Conservation (phyloP, 768 basidiomycete species). For the Leucosporidium yakuticum region DNA sequence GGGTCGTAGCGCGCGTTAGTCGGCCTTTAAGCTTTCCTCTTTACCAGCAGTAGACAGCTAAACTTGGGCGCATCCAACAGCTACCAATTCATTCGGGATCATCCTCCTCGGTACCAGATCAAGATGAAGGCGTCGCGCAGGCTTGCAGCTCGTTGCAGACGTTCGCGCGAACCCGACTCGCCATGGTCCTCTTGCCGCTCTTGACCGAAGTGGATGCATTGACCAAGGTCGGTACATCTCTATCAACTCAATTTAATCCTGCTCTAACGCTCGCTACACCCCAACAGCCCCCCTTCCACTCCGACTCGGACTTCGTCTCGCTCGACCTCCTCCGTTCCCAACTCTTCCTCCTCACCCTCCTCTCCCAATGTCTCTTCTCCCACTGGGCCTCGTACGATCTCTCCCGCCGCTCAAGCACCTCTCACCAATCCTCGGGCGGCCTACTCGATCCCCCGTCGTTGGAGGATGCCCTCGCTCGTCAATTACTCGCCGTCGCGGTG, state of each 20-base stretch:
- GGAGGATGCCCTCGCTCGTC: conserved; percentile 73
- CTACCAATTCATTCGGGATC: background rate
- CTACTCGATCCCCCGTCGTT: conserved; percentile 65
- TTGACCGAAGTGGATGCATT: background rate
- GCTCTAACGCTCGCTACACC: background rate
- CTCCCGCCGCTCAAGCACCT: background rate
- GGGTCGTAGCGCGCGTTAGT: background rate
- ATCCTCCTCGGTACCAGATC: background rate
- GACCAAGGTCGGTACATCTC: background rate
- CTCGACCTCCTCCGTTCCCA: conserved; percentile 8
- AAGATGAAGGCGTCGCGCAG: background rate
- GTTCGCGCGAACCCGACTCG: background rate
- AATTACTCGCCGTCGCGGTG: conserved; percentile 74
- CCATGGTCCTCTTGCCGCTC: background rate
- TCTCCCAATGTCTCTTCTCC: background rate
- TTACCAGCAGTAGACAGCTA: background rate
- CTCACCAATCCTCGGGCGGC: background rate
- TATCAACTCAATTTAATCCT: background rate
- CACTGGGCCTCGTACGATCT: background rate
- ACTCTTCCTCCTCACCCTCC: conserved; percentile 1
- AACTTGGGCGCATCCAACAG: background rate
- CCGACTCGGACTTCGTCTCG: conserved; percentile 8
- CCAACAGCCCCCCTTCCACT: conserved; percentile 3
- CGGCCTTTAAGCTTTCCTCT: no score
- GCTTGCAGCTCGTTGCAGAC: background rate